Base-by-base conservation (phyloP, 2,329 filamentous ascomycete genomes). In the Colletotrichum incanum region DNA sequence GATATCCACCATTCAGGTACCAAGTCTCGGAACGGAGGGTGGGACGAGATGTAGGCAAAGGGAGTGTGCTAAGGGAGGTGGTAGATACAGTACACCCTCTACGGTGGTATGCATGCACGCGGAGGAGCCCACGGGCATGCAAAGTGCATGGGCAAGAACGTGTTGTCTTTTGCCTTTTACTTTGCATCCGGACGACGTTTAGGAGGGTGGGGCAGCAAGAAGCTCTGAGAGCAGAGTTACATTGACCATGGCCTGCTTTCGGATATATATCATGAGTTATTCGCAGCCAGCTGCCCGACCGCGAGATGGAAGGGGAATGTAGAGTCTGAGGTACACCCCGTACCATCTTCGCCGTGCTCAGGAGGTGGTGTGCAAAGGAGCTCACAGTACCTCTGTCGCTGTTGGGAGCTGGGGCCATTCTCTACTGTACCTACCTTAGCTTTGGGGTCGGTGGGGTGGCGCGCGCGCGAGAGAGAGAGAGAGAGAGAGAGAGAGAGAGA, bases 1-100 rank as follows among this genome's bases (percentile, higher is more conserved):
- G 64, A 71, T 67, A 67, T 67, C 68, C 64, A 67, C 68, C 68
- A 67, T 61, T 71, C 68, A 71, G 68, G 68, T 71, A 71, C 68
- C 43, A 71, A 58, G 26, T 49, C 31, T 26, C 47, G 59, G 64
- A 61, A 56, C 14, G n/a, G 43, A 34, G 34, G 8, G 39, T 2
- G 56, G 16, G n/a, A n/a, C 5, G 14, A n/a, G 43, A 28, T n/a
- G 20, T 18, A 45, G 28, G 28, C 28, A 31, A 31, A 31, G 28
- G 28, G 28, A 31, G 28, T 31, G 28, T 31, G 28, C 28, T 6
- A 31, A 31, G 28, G 28, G 28, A 31, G 28, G 49, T 26, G 16
- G 45, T 49, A 23, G 18, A 6, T 39, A 39, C 37, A n/a, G n/a
- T n/a, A n/a, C n/a, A n/a, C n/a, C n/a, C n/a, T n/a, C n/a, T n/a